Base-by-base conservation (phyloP, 257 asterid genomes). In the Nicotiana noctiflora region DNA sequence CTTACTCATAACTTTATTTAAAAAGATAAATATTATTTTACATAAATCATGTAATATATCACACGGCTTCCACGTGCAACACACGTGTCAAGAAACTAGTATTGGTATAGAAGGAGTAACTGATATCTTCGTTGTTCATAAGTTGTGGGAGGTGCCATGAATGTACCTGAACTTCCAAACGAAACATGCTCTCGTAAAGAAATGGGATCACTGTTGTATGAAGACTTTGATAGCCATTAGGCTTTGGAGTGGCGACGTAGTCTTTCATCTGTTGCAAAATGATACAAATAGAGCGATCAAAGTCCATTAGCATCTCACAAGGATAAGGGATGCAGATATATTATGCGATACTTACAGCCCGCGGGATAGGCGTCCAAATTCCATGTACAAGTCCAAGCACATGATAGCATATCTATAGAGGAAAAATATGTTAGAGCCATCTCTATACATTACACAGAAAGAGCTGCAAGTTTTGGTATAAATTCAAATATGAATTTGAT, bases 201-300 rank as follows among this genome's bases (percentile, higher is more conserved):
- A 94, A 94, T 79, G 98, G 97, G 80, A 94, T 94, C 60, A 91
- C 98, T 49, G 97, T 92, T 63, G 98, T 91, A 85, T 94, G 98
- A 88, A 94, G 97, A 88, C 97, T 90, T 82, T 94, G 97, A 88
- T 94, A 94, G 82, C 98, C 97, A 83, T 94, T 94, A 49, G 98
- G 97, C 78, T 88, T 62, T 17, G 98, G 93, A 57, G 98, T 94
- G 82, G 98, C 97, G 80, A 94, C 91, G 78, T 93, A 90, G 85
- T 94, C 97, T 89, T 94, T 94, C 94, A 93, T 91, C 98, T 94
- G 93, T 86, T 56, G 86, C 64, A 85, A 81, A 62, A 80, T 46
- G 60, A 56, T 46, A 56, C 66, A 65, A 75, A 79, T 62, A 83
- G 7, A 76, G 75, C 7, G 49, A 64, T 67, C 79, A 60, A 75